phyloP scores from a whole-genome alignment of 1,139 yeast genomes.

The Candida dubliniensis region DNA sequence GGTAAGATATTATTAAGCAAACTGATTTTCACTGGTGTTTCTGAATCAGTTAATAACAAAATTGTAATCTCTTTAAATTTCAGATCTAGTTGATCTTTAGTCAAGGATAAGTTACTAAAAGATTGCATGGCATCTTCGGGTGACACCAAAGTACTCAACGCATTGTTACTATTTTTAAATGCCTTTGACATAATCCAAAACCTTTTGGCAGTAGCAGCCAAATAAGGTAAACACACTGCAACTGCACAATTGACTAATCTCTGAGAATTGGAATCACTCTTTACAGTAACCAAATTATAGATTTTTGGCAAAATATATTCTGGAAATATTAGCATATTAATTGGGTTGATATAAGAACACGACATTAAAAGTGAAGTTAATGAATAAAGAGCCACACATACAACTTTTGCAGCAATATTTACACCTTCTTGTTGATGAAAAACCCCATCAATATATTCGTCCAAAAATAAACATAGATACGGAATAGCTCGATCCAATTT shows the following conservation, averaged over 20 bases:
- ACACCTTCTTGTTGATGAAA: conserved; percentile 7
- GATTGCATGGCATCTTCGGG: conserved; percentile 12
- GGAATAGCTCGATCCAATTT: conserved; percentile 87
- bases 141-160: conserved; percentile 5
- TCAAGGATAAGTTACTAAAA: conserved; percentile 18
- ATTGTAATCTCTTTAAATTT: conserved; percentile 68
- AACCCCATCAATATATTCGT: conserved; percentile 30
- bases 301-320: conserved; percentile 82
- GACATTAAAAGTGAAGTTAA: conserved; percentile 62
- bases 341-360: conserved; percentile 69
- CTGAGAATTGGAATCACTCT: conserved; percentile 19
- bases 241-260: conserved; percentile 26
- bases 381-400: conserved; percentile 55
- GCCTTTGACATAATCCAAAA: conserved; percentile 68
- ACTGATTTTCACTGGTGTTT: conserved; percentile 66
- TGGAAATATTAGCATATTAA: conserved; percentile 72
- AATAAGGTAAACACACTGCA: conserved; percentile 70
- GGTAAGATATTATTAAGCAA: conserved; percentile 69
- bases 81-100: conserved; percentile 30
- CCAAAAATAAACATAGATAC: conserved; percentile 54
- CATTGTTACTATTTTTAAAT: conserved; percentile 39
- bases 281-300: conserved; percentile 37
- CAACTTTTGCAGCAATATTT: conserved; percentile 44
- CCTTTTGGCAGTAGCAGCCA: conserved; percentile 62
- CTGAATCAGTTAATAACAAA: conserved; percentile 66